Percentiles rank a stretch among this genome's conserved stretches.
These are phyloP conservation scores for Chlamydomonas applanata DNA, from an alignment of 139 green algal species.

Conservation along the genomic window DNA sequence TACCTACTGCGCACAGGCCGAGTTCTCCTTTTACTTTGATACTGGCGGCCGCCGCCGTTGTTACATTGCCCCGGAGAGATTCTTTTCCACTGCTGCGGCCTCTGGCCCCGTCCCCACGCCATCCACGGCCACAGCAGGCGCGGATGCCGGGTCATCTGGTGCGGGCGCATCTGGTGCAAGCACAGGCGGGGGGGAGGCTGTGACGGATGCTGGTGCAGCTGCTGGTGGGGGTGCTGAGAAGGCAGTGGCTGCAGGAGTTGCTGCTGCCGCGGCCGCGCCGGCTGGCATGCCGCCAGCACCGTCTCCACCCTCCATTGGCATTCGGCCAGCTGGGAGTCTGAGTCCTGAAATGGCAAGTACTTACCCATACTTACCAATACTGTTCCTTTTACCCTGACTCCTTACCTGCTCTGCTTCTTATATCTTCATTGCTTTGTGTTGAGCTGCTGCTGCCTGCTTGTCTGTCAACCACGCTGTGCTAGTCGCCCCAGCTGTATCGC, in stretches of 20 bases:
- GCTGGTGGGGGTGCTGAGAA: too few relatives aligned
- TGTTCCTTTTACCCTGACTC: too few relatives aligned
- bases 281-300: too few relatives aligned
- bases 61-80: constrained; percentile 93
- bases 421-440: too few relatives aligned
- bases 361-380: too few relatives aligned
- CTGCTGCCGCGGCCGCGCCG: too few relatives aligned
- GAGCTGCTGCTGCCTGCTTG: too few relatives aligned
- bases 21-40: constrained; percentile 99
- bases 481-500: too few relatives aligned
- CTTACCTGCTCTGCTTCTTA: too few relatives aligned
- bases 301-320: neutral
- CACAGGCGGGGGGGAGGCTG: neutral
- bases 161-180: neutral
- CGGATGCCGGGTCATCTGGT: neutral
- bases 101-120: neutral
- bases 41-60: constrained; percentile 82
- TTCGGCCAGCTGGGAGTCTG: constrained; percentile 20
- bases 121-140: neutral
- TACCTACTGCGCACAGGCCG: constrained; percentile 64
- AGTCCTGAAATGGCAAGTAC: constrained; percentile 50
- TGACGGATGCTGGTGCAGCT: neutral
- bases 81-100: constrained; percentile 46
- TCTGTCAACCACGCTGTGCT: too few relatives aligned
- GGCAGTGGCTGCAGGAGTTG: too few relatives aligned